These are phyloP conservation scores for Astrocystis sublimbata DNA, from an alignment of 495 filamentous ascomycete species.

Conservation along the genomic window DNA sequence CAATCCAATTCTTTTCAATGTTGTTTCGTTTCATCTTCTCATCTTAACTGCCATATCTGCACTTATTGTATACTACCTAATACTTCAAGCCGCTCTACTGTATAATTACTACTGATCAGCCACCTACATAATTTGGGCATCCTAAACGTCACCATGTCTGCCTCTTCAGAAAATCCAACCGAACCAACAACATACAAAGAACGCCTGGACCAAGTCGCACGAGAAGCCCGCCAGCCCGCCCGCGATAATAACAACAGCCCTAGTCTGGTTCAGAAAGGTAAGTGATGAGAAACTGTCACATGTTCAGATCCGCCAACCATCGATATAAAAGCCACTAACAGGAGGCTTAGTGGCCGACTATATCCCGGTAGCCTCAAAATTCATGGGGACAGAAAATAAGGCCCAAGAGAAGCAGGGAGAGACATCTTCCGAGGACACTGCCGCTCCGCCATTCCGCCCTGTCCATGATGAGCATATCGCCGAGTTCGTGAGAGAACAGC, in stretches of 20 bases:
- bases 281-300: background rate
- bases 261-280: constrained; percentile 12
- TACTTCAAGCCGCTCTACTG: too few relatives aligned
- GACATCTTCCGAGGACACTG: background rate
- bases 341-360: constrained; percentile 16
- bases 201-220: constrained; percentile 5
- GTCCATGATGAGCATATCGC: constrained; percentile 13
- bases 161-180: background rate
- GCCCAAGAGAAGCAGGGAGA: background rate
- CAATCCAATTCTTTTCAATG: background rate
- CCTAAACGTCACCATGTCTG: background rate
- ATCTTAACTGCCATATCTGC: background rate
- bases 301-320: background rate
- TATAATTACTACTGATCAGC: background rate
- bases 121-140: background rate
- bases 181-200: background rate
- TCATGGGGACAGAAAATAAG: constrained; percentile 8
- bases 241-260: background rate
- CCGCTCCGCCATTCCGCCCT: background rate
- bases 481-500: constrained; percentile 17
- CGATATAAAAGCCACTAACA: too few relatives aligned
- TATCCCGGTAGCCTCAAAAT: constrained; percentile 2
- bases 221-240: background rate
- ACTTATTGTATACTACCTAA: background rate
- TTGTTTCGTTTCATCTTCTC: background rate